Evolutionary conservation across 352 stramenopile genomes (phyloP), one percentile per base, ranked within the genome.

Genomic region (Globisporangium lucens): DNA sequence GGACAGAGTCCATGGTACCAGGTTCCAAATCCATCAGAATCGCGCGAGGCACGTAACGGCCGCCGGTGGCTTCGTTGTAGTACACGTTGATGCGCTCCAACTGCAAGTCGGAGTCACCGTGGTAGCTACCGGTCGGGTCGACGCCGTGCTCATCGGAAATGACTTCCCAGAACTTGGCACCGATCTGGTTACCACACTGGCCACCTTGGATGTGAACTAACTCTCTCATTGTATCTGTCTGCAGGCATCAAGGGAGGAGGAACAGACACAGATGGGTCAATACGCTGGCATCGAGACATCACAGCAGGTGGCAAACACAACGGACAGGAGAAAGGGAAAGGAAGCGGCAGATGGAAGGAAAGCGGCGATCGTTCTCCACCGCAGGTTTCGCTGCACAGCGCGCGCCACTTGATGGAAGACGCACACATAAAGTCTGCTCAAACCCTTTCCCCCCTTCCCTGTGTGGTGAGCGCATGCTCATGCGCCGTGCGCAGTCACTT

Each of bases 11-110:
- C 97, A 99, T 99, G 61, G 97, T 99, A 67, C 98, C 98, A 27
- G 97, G 97, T 83, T 99, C 98, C 46, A 99, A 80, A 80, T 99
- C 97, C 82, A 99, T 99, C 15, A 99, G 83, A 74, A 99, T 98
- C 65, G 97, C 97, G 68, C 98, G 94, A 43, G 98, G 97, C 72
- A 99, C 97, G 70, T 99, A 99, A 61, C 97, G 93, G 65, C 97
- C 97, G 61, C 89, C 93, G 57, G 95, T 98, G 61, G 95, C 97
- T 85, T 99, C 98, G 74, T 99, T 99, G 91, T 98, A 99, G 89
- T 99, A 99, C 63, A 99, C 98, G 72, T 99, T 98, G 83, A 99
- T 99, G 75, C 97, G 93, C 75, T 99, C 89, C 56, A 99, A 85
- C 83, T 99, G 98, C 49, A 98, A 74, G 70, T 98, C 91, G 52